Evolutionary conservation across 345 rosid species (phyloP).

Genomic region (Streptanthus diversifolius): DNA sequence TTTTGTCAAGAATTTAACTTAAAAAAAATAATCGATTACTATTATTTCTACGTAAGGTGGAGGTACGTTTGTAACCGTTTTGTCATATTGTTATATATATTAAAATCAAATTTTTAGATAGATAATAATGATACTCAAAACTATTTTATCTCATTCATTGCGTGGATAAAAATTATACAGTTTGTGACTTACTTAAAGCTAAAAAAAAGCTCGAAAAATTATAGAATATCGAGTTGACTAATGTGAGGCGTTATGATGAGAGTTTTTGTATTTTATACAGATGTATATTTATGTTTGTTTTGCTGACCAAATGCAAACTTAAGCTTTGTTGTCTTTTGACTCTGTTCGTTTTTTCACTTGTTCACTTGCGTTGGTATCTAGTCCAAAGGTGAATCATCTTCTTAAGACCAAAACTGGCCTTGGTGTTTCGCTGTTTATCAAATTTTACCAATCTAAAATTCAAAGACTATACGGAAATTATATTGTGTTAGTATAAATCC

Average conservation of each 20-base stretch:
- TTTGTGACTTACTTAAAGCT: not conserved
- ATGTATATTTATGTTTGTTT: constrained; percentile 9
- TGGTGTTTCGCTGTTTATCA: not conserved
- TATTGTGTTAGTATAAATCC: not conserved
- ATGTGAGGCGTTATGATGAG: not conserved
- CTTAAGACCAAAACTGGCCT: not conserved
- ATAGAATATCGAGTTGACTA: constrained; percentile 21
- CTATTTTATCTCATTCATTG: not conserved
- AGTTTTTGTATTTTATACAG: not conserved
- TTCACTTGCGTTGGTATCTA: constrained; percentile 8
- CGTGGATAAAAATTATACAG: not conserved
- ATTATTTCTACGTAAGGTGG: constrained; percentile 23
- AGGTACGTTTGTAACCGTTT: constrained; percentile 34
- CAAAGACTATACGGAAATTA: not conserved
- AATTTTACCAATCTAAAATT: not conserved
- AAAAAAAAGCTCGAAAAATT: not conserved
- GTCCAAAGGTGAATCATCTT: constrained; percentile 11
- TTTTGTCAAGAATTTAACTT: not conserved
- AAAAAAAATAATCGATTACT: not conserved
- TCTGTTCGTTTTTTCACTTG: not conserved
- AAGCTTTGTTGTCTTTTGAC: constrained; percentile 3
- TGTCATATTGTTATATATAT: not conserved
- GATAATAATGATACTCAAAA: not conserved
- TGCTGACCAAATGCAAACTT: constrained; percentile 14
- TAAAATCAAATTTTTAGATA: not conserved